Evolutionary conservation across 768 basidiomycete species (phyloP).

Genomic region (Rhizopogon sp.): DNA sequence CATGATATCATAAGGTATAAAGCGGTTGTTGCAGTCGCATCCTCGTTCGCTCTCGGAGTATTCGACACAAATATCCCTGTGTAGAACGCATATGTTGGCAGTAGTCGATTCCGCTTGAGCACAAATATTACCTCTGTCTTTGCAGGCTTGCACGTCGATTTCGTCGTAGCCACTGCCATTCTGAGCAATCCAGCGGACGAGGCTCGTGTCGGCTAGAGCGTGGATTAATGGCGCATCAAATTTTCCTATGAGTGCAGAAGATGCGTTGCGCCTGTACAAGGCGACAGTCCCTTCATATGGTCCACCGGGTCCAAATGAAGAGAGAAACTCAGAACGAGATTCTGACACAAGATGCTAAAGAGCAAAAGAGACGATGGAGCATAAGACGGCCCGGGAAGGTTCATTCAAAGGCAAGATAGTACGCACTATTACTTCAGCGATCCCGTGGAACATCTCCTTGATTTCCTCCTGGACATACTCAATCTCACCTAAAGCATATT

Average conservation of each 20-base stretch:
- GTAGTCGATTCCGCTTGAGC: background rate
- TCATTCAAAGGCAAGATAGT: background rate
- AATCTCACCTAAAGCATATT: conserved; percentile 43
- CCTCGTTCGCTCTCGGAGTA: conserved; percentile 80
- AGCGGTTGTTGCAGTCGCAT: conserved; percentile 80
- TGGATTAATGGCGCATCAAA: conserved; percentile 74
- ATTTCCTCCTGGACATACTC: conserved; percentile 76
- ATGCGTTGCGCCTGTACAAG: conserved; percentile 71
- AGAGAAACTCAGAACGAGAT: conserved; percentile 59
- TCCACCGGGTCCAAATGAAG: conserved; percentile 52
- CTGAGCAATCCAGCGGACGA: conserved; percentile 78
- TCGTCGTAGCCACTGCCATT: conserved; percentile 87
- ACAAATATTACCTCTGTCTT: conserved; percentile 48
- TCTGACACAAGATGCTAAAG: conserved; percentile 46
- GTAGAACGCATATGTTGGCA: background rate
- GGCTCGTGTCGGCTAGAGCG: conserved; percentile 45
- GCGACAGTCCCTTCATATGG: conserved; percentile 70
- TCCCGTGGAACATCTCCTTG: conserved; percentile 49
- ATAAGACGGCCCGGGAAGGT: background rate
- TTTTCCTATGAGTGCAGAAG: conserved; percentile 56
- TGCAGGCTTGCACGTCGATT: conserved; percentile 70
- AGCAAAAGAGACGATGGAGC: background rate
- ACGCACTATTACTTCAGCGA: conserved; percentile 72
- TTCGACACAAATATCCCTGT: conserved; percentile 74
- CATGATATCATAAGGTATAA: conserved; percentile 72